These are phyloP conservation scores for Starmerella scarabaei DNA, from an alignment of 805 yeast species.

Conservation along the genomic window DNA sequence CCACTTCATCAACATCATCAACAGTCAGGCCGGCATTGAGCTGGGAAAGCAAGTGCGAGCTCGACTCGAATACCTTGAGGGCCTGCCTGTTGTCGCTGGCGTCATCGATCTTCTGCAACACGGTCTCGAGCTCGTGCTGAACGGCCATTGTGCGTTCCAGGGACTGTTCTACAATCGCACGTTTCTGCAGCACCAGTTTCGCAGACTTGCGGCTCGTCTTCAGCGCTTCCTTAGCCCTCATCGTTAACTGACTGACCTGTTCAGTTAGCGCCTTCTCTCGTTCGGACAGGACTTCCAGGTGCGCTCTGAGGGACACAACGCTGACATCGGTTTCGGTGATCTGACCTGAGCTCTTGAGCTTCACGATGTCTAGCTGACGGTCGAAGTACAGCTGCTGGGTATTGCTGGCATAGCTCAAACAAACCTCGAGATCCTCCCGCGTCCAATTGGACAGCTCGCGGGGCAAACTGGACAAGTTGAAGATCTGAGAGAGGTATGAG, in stretches of 20 bases:
- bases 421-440: conserved; percentile 20
- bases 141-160: conserved; percentile 17
- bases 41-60: conserved; percentile 28
- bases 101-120: conserved; percentile 33
- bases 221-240: conserved; percentile 17
- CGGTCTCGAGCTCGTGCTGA: conserved; percentile 30
- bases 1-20: conserved; percentile 36
- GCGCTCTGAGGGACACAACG: conserved; percentile 9
- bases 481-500: conserved; percentile 6
- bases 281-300: conserved; percentile 14
- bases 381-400: conserved; percentile 18
- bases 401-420: conserved; percentile 21
- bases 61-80: conserved; percentile 29
- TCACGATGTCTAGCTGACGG: conserved; percentile 12
- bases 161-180: conserved; percentile 21
- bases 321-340: conserved; percentile 14
- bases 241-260: conserved; percentile 18
- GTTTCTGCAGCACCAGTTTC: conserved; percentile 14
- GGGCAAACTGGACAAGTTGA: conserved; percentile 1
- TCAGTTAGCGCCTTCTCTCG: conserved; percentile 19
- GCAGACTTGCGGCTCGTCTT: conserved; percentile 12
- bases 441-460: conserved; percentile 15
- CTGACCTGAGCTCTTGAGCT: conserved; percentile 11
- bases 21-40: conserved; percentile 29
- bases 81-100: conserved; percentile 33